phyloP scores from a whole-genome alignment of 257 asterid genomes.

The Fraxinus pennsylvanica region DNA sequence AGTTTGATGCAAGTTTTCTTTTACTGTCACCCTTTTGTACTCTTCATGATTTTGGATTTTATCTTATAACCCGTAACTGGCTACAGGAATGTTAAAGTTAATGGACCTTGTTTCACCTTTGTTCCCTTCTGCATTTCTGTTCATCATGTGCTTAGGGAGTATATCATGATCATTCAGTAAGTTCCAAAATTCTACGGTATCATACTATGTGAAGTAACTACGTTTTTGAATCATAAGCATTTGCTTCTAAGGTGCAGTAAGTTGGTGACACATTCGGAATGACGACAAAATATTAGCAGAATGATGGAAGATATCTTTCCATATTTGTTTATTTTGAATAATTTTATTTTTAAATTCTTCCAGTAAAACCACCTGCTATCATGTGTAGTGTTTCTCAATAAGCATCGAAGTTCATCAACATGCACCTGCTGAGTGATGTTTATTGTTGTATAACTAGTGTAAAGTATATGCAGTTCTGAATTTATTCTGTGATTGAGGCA shows the following conservation, averaged over 20 bases:
- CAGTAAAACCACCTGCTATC: background rate
- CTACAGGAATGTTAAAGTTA: slow-evolving; percentile 79
- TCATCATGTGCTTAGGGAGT: slow-evolving; percentile 91
- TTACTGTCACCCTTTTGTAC: background rate
- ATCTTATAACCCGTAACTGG: slow-evolving; percentile 23
- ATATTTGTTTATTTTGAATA: too few relatives aligned
- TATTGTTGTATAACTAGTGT: too few relatives aligned
- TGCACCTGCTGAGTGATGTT: too few relatives aligned
- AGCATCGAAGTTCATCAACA: too few relatives aligned
- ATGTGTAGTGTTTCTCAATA: background rate
- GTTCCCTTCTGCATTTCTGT: slow-evolving; percentile 82
- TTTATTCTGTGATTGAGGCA: too few relatives aligned
- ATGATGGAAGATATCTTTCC: background rate
- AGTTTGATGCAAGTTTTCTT: background rate
- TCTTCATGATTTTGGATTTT: slow-evolving; percentile 11
- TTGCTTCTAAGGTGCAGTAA: background rate
- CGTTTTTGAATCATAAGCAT: background rate
- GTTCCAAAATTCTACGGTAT: slow-evolving; percentile 24
- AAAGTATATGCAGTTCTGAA: background rate
- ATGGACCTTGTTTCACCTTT: slow-evolving; percentile 95
- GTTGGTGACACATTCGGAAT: background rate
- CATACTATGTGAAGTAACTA: background rate
- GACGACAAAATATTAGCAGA: background rate
- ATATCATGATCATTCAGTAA: slow-evolving; percentile 97
- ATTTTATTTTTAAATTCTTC: background rate